Base-by-base conservation (phyloP, 352 stramenopile genomes). In the Globisporangium heterothallicum region DNA sequence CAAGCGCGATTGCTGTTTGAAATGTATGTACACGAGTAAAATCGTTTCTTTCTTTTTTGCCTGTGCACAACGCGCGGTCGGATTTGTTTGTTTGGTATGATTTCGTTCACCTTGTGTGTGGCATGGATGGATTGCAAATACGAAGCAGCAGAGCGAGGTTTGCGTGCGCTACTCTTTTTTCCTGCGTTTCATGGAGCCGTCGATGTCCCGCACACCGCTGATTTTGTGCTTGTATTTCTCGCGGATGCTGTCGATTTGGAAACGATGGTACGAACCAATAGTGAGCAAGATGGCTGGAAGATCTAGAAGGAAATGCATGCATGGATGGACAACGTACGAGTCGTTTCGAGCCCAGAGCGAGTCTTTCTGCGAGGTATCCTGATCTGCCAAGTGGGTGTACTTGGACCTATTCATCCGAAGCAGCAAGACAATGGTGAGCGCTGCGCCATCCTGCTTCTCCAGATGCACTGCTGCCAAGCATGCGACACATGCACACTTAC, bases 331-430 rank as follows among this genome's bases (percentile, higher is more conserved):
- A 36, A 64, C 70, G 16, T 62, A 85, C 74, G 58, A 32, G 49
- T 93, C 84, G 61, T 87, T 74, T 52, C 78, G 71, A 16, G 65
- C 62, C 82, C 82, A 93, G 25, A 95, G 58, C 36, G 81, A 88
- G 42, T 95, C 82, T 32, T 78, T 86, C 52, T 53, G 68, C 18
- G 78, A 85, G 13, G 97, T 99, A 64, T 99, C 97, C 78, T 99
- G 93, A 47, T 97, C 95, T n/a, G 82, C 69, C 51, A 99, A 80
- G 63, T 98, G 96, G 35, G 97, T 98, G 71, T 98, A 99, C 70
- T 99, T 98, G 14, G 92, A 98, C 43, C 84, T 89, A 26, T 9
- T 6, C 14, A 32, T 12, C 24, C 32, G n/a, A n/a, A n/a, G n/a
- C n/a, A 49, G 10, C 26, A 46, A 45, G 3, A 35, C 4, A 16